phyloP scores from a whole-genome alignment of 805 yeast genomes.

The Blastobotrys americana region DNA sequence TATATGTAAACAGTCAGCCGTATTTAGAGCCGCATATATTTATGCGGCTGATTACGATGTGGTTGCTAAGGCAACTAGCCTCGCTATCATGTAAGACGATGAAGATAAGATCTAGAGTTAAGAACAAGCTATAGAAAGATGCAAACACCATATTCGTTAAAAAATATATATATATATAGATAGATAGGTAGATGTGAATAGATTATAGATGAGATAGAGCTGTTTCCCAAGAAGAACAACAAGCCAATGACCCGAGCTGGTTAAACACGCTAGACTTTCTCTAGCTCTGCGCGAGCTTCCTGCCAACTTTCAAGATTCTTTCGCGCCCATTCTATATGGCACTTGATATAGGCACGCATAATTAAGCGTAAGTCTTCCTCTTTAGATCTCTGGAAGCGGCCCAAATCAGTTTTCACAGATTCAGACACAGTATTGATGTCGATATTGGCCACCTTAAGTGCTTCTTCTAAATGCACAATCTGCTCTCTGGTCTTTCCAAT shows the following conservation, averaged over 20 bases:
- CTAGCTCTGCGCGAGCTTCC: slow-evolving; percentile 38
- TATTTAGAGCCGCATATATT: too few relatives aligned
- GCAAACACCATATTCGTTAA: slow-evolving; percentile 2
- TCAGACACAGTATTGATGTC: slow-evolving; percentile 46
- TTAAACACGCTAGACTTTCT: slow-evolving; percentile 6
- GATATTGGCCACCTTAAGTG: slow-evolving; percentile 44
- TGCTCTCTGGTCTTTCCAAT: slow-evolving; percentile 39
- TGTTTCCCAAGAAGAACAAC: background rate
- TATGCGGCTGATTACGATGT: too few relatives aligned
- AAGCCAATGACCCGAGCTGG: too few relatives aligned
- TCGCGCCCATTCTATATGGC: slow-evolving; percentile 58
- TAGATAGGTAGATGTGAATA: background rate
- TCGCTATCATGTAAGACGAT: too few relatives aligned
- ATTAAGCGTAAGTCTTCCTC: slow-evolving; percentile 46
- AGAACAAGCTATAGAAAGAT: background rate
- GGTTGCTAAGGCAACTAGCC: too few relatives aligned
- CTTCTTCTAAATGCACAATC: slow-evolving; percentile 42
- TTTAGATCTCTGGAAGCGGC: slow-evolving; percentile 42
- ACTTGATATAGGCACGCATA: slow-evolving; percentile 45
- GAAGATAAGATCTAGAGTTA: background rate
- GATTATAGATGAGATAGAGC: background rate
- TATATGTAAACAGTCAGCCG: too few relatives aligned
- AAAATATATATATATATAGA: background rate
- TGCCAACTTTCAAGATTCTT: slow-evolving; percentile 63
- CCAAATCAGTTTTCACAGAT: slow-evolving; percentile 36